Conservation (phyloP, 148 eudicot genomes). For the Rhododendron ferrugineum region DNA sequence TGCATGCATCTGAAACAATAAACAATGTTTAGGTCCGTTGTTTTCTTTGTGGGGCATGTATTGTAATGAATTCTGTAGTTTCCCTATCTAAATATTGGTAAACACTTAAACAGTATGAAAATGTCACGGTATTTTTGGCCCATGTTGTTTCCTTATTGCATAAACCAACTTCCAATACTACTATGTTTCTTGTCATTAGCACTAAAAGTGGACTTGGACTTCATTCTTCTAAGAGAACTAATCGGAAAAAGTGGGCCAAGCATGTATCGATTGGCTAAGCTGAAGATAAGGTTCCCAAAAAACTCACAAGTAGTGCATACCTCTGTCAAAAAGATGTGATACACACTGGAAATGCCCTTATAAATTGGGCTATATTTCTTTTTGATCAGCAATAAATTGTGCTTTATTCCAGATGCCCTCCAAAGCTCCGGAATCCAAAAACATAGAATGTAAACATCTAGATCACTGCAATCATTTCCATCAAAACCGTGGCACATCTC, state of each 20-base stretch:
- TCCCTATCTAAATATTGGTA: not conserved
- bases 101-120: not conserved
- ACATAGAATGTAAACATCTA: not conserved
- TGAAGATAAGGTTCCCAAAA: not conserved
- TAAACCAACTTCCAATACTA: not conserved
- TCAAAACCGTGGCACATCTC: not conserved
- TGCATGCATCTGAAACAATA: not conserved
- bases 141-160: not conserved
- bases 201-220: not conserved
- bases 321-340: conserved; percentile 7
- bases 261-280: not conserved
- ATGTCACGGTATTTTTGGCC: not conserved
- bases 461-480: not conserved
- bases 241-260: not conserved
- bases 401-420: conserved; percentile 6
- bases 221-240: not conserved
- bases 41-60: not conserved
- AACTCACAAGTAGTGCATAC: not conserved
- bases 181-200: not conserved
- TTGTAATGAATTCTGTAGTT: not conserved
- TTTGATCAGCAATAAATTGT: not conserved
- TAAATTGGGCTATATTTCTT: not conserved
- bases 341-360: not conserved
- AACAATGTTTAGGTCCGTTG: not conserved
- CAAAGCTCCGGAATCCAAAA: not conserved